Conservation (phyloP, 2,329 filamentous ascomycete species). For the Arthrocladium fulminans region DNA sequence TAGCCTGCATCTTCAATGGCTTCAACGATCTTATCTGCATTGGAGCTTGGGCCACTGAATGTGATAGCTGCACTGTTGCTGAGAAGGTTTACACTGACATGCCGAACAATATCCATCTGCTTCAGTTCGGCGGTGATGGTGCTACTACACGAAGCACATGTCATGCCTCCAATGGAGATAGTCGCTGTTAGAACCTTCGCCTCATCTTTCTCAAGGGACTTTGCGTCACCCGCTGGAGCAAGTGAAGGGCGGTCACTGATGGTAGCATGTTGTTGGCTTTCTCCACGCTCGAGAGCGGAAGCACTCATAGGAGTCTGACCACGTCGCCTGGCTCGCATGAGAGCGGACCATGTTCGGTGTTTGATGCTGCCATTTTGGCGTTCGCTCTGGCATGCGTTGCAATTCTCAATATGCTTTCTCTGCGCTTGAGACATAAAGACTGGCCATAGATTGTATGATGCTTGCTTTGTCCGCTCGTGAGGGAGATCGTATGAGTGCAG, state of each 20-base stretch:
- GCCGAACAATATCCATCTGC: conserved; percentile 50
- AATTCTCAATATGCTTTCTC: conserved; percentile 41
- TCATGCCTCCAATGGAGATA: conserved; percentile 60
- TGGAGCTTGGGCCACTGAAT: conserved; percentile 41
- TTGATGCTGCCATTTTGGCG: not conserved
- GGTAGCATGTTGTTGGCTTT: not conserved
- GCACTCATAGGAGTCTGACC: not conserved
- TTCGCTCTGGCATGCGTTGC: conserved; percentile 35
- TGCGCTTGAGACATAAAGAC: conserved; percentile 19
- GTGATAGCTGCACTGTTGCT: conserved; percentile 58
- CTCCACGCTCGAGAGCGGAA: not conserved
- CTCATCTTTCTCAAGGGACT: conserved; percentile 3
- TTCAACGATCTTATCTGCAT: conserved; percentile 40
- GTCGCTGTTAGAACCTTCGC: conserved; percentile 24
- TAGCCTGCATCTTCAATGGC: conserved; percentile 43
- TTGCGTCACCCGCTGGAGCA: not conserved
- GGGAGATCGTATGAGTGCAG: not conserved
- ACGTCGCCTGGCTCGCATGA: not conserved
- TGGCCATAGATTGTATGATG: conserved; percentile 10
- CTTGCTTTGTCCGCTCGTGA: not conserved
- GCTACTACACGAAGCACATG: conserved; percentile 60
- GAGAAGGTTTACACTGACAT: conserved; percentile 55
- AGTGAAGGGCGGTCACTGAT: not conserved
- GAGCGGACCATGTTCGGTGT: not conserved
- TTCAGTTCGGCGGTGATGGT: conserved; percentile 52